phyloP scores from a whole-genome alignment of 768 basidiomycete species.

The Mycena capillaripes region DNA sequence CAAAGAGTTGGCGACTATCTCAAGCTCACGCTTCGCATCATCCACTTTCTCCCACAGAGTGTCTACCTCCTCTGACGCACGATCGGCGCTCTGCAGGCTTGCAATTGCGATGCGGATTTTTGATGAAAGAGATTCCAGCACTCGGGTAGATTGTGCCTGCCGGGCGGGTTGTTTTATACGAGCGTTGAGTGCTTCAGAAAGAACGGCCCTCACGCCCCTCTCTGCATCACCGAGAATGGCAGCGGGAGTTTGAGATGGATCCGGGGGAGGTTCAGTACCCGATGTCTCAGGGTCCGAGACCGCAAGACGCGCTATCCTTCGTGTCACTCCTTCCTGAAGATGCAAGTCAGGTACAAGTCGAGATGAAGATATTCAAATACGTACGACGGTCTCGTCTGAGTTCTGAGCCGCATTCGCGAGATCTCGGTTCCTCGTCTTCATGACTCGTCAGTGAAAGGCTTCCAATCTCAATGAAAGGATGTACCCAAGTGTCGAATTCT shows the following conservation, averaged over 20 bases:
- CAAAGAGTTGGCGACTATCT: background rate
- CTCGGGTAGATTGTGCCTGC: background rate
- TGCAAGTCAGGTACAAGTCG: background rate
- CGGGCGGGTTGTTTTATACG: slow-evolving; percentile 3
- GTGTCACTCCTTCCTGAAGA: background rate
- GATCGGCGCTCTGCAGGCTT: background rate
- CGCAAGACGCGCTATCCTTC: background rate
- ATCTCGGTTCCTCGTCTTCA: background rate
- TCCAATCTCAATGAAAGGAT: background rate
- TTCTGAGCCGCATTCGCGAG: background rate
- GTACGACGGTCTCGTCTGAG: background rate
- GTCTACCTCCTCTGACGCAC: background rate
- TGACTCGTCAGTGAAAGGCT: background rate
- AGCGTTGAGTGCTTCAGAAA: slow-evolving; percentile 1
- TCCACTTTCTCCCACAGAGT: slow-evolving; percentile 5
- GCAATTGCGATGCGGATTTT: background rate
- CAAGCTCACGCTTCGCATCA: background rate
- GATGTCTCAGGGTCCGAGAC: background rate
- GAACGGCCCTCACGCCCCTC: background rate
- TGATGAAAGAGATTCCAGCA: background rate
- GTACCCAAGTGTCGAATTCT: background rate
- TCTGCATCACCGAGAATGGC: background rate
- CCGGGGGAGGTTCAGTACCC: background rate
- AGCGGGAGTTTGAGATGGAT: background rate
- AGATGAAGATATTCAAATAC: background rate